Evolutionary conservation across 352 stramenopile genomes (phyloP), one percentile per base, ranked within the genome.

Genomic region (Phytophthora syringae): DNA sequence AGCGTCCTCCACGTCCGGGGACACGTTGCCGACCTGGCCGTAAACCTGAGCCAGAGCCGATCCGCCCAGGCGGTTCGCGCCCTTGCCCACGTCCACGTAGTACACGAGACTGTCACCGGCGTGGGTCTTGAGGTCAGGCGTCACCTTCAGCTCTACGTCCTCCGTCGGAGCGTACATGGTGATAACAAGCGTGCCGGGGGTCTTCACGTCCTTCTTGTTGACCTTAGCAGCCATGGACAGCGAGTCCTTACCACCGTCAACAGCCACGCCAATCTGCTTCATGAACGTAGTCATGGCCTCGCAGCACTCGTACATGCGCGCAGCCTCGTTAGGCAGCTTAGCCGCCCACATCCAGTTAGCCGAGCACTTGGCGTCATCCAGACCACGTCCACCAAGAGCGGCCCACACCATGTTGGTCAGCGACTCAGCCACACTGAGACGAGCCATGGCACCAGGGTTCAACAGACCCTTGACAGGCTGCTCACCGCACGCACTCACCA

Each of bases 321-420:
- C 93, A 51, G 96, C 98, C 81, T 99, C 98, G n/a, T 97, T 97
- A 5, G 92, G 87, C 22, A 99, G 89, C 84, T 99, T 99, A 25
- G 97, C 97, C 5, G 98, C 97, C 86, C 98, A 99, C 97, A 99
- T 99, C 98, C 98, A 99, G 84, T 99, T 99, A 39, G 94, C 96
- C 65, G 93, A 98, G 50, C 94, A 97, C 82, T 99, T 99, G 79
- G 98, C 97, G 76, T 99, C 97, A 27, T 95, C 80, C n/a, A 99
- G 87, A 10, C 86, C 90, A 24, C 92, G 97, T 64, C 96, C 89
- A 5, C 74, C 71, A 11, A 96, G 80, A 58, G 88, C 92, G 1
- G 97, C 98, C 91, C 96, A 99, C 67, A 99, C 96, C 40, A 99
- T 77, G 85, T 99, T 99, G 3, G 97, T 99, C 51, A 99, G 87